Percentiles rank a stretch among this genome's conserved stretches.
Evolutionary conservation across 495 filamentous ascomycete species (phyloP).

Genomic region (Glarea lozoyensis): DNA sequence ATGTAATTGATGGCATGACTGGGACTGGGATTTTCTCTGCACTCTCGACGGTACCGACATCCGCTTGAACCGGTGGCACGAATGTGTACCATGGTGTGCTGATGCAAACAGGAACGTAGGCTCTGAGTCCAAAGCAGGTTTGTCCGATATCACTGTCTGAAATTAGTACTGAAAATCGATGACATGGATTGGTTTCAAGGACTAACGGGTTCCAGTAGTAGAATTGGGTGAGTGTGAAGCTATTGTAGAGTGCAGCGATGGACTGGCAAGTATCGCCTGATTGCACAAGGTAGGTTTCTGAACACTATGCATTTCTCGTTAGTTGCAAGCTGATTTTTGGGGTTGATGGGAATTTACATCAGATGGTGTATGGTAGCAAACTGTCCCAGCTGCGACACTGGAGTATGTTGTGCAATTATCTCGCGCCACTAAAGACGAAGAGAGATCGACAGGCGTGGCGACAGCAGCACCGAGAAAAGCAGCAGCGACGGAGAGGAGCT

Average conservation of each 20-base stretch:
- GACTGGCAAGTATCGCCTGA: not conserved
- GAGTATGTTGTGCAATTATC: not conserved
- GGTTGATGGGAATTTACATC: not conserved
- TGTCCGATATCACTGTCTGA: not conserved
- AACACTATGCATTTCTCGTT: not conserved
- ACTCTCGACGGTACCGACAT: not conserved
- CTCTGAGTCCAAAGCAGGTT: not conserved
- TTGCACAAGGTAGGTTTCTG: not conserved
- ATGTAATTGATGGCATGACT: not conserved
- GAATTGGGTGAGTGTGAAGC: not conserved
- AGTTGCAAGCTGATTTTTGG: not conserved
- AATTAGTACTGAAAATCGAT: not conserved
- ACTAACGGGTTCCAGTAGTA: constrained; percentile 1
- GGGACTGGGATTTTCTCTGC: not conserved
- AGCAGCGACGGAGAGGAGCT: not conserved
- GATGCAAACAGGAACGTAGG: constrained; percentile 1
- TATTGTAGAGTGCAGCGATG: not conserved
- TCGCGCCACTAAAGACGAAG: too few relatives aligned
- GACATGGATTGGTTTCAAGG: not conserved
- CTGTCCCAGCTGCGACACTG: not conserved
- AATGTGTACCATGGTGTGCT: constrained; percentile 1
- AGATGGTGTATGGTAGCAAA: not conserved
- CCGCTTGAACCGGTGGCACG: not conserved
- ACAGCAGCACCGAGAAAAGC: not conserved
- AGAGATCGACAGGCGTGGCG: not conserved